A percentile compares a stretch with the other conserved stretches of the same genome.
phyloP scores from a whole-genome alignment of 371 early-diverging fungal species.

The Actinomucor elegans region DNA sequence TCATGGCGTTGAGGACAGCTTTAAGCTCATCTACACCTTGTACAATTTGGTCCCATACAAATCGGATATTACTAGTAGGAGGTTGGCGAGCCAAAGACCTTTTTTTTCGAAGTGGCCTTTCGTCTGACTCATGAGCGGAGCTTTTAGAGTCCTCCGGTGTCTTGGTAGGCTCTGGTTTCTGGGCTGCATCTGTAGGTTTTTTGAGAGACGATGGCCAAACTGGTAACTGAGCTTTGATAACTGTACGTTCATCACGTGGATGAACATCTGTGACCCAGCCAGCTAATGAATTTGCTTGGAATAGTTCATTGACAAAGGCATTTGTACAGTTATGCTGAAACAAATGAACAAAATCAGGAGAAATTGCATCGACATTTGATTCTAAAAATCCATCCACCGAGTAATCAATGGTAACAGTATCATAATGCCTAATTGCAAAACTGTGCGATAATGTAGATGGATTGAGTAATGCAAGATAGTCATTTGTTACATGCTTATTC shows the following conservation, averaged over 20 bases:
- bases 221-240: slow-evolving; percentile 60
- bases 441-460: slow-evolving; percentile 31
- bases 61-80: slow-evolving; percentile 17
- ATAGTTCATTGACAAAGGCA: slow-evolving; percentile 59
- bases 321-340: slow-evolving; percentile 70
- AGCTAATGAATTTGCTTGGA: slow-evolving; percentile 42
- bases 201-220: slow-evolving; percentile 24
- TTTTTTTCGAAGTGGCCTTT: neutral
- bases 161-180: neutral
- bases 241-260: slow-evolving; percentile 55
- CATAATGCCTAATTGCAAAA: slow-evolving; percentile 80
- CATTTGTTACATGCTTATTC: slow-evolving; percentile 8
- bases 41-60: slow-evolving; percentile 25
- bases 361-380: slow-evolving; percentile 65
- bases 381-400: slow-evolving; percentile 74
- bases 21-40: slow-evolving; percentile 29
- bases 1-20: slow-evolving; percentile 40
- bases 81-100: neutral
- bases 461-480: slow-evolving; percentile 17
- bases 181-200: neutral
- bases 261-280: slow-evolving; percentile 46
- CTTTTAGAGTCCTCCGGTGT: neutral
- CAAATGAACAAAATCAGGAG: slow-evolving; percentile 79
- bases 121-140: no score
- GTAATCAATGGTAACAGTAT: slow-evolving; percentile 59